A percentile compares a stretch with the other conserved stretches of the same genome.
Conservation (phyloP, 345 rosid species). For the Linum lewisii region DNA sequence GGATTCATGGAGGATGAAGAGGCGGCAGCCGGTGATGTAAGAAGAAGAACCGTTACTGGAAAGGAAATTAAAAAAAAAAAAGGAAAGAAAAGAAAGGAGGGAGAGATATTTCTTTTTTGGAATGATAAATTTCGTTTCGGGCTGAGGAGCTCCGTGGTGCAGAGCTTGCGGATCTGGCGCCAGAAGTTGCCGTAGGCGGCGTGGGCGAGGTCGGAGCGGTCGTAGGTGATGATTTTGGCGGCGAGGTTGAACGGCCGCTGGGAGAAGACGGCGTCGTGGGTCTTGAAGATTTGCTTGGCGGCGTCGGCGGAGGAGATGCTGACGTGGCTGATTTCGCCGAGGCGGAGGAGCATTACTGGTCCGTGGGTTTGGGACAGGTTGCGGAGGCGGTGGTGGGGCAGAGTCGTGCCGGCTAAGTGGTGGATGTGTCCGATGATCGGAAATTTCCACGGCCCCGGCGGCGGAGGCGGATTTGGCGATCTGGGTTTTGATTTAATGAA, state of each 20-base stretch:
- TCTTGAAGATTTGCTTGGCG: constrained; percentile 13
- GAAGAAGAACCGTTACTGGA: constrained; percentile 17
- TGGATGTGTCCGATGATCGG: constrained; percentile 12
- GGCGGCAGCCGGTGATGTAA: constrained; percentile 1
- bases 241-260: constrained; percentile 9
- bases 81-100: background rate
- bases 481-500: too few species aligned
- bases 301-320: constrained; percentile 9
- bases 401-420: background rate
- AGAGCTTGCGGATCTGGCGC: constrained; percentile 10
- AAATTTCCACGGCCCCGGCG: constrained; percentile 14
- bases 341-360: constrained; percentile 12
- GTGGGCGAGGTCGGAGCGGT: background rate
- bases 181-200: constrained; percentile 3
- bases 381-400: constrained; percentile 10
- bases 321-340: constrained; percentile 9
- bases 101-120: too few species aligned
- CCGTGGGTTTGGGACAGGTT: constrained; percentile 9
- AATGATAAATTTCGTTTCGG: too few species aligned
- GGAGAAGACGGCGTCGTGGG: constrained; percentile 8
- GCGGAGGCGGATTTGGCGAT: background rate
- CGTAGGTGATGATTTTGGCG: background rate
- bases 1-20: constrained; percentile 8
- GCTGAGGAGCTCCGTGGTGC: constrained; percentile 1
- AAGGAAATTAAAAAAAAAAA: background rate